phyloP scores from a whole-genome alignment of 2,329 filamentous ascomycete genomes.

The Emmonsia crescens region DNA sequence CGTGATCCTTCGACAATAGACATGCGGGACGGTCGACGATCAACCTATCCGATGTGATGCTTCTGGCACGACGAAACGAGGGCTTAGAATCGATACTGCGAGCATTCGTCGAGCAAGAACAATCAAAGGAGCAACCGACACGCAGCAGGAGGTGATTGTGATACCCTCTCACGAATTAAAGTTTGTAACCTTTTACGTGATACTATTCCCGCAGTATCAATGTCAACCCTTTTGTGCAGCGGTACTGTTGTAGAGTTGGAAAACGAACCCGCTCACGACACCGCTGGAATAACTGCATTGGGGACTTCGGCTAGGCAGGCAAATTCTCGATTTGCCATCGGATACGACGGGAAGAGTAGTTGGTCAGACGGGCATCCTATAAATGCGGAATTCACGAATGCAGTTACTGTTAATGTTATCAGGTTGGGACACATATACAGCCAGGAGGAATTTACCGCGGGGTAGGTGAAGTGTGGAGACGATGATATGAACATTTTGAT shows the following conservation, averaged over 20 bases:
- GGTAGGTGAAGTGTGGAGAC: neutral
- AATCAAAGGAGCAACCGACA: neutral
- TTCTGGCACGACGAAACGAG: conserved; percentile 78
- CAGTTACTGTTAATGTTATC: neutral
- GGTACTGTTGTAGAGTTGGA: neutral
- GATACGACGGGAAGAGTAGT: neutral
- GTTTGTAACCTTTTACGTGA: neutral
- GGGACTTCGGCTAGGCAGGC: neutral
- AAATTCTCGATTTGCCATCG: neutral
- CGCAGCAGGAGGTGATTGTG: neutral
- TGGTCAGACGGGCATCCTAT: neutral
- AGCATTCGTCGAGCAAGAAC: conserved; percentile 24
- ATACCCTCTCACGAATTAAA: neutral
- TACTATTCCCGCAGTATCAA: neutral
- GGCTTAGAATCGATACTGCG: conserved; percentile 65
- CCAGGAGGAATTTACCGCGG: neutral
- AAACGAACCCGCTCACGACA: neutral
- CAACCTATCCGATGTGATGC: conserved; percentile 74
- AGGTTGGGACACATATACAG: neutral
- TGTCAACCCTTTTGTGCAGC: neutral
- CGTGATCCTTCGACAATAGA: conserved; percentile 38
- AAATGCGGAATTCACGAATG: neutral
- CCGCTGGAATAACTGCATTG: neutral
- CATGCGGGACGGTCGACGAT: conserved; percentile 76
- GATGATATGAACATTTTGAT: neutral